Conservation (phyloP, 805 yeast species). For the Lachancea thermotolerans region DNA sequence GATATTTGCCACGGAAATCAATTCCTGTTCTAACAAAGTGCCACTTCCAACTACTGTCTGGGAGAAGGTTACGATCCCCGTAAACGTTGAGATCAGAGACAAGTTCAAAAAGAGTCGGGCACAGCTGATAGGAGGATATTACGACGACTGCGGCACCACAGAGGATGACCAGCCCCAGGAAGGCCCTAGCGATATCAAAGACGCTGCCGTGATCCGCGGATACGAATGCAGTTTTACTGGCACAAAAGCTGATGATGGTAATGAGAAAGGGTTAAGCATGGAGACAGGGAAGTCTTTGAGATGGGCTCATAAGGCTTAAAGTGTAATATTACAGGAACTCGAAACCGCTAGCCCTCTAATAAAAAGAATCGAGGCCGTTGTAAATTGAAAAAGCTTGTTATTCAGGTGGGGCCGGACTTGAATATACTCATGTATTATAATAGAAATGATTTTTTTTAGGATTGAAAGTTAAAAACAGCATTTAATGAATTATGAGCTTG, state of each 20-base stretch:
- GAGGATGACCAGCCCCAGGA: conserved; percentile 5
- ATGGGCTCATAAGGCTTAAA: conserved; percentile 3
- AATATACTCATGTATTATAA: too few species aligned
- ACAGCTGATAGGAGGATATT: conserved; percentile 16
- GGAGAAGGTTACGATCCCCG: conserved; percentile 29
- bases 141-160: conserved; percentile 3
- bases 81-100: conserved; percentile 22
- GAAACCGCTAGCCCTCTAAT: neutral
- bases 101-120: conserved; percentile 18
- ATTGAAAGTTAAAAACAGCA: too few species aligned
- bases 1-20: conserved; percentile 30
- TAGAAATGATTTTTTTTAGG: too few species aligned
- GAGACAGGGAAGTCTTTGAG: conserved; percentile 5
- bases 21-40: conserved; percentile 16
- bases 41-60: conserved; percentile 20
- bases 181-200: conserved; percentile 7
- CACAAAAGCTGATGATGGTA: neutral
- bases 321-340: neutral
- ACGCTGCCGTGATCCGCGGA: conserved; percentile 29
- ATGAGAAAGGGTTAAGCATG: neutral
- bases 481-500: too few species aligned
- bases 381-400: neutral
- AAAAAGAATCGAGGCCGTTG: neutral
- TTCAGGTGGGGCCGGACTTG: neutral
- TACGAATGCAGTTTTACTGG: conserved; percentile 15